Conservation (phyloP, 495 filamentous ascomycete genomes). For the Cairneyella variabilis region DNA sequence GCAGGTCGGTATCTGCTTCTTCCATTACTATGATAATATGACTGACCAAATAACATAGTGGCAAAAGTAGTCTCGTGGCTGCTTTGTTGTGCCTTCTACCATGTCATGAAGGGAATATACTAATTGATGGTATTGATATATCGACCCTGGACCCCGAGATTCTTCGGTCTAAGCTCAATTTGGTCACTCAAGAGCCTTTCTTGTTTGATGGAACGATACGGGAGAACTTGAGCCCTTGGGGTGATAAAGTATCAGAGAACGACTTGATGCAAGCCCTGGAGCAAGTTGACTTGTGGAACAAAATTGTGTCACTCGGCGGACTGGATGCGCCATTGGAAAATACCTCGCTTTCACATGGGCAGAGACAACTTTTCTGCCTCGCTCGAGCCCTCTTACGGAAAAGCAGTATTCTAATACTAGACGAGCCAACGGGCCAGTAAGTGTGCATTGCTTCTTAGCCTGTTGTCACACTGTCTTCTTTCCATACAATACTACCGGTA, state of each 20-base stretch:
- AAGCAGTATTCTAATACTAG: conserved; percentile 45
- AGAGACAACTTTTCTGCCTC: conserved; percentile 52
- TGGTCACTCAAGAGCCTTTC: conserved; percentile 51
- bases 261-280: conserved; percentile 38
- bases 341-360: conserved; percentile 46
- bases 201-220: conserved; percentile 36
- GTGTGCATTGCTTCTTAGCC: background rate
- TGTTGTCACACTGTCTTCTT: conserved; percentile 3
- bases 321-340: conserved; percentile 44
- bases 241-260: conserved; percentile 33
- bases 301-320: conserved; percentile 39
- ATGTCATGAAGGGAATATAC: conserved; percentile 32
- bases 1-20: conserved; percentile 12
- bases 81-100: no score
- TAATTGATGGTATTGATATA: conserved; percentile 35
- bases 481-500: background rate
- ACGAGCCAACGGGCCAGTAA: conserved; percentile 43
- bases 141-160: conserved; percentile 20
- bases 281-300: conserved; percentile 38
- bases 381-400: conserved; percentile 43
- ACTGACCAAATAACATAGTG: conserved; percentile 44
- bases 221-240: conserved; percentile 33
- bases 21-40: conserved; percentile 42
- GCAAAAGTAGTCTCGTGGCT: no score
- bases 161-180: conserved; percentile 33